Evolutionary conservation across 2,329 filamentous ascomycete genomes (phyloP).

Genomic region (Cylindrodendrum hubeiense): DNA sequence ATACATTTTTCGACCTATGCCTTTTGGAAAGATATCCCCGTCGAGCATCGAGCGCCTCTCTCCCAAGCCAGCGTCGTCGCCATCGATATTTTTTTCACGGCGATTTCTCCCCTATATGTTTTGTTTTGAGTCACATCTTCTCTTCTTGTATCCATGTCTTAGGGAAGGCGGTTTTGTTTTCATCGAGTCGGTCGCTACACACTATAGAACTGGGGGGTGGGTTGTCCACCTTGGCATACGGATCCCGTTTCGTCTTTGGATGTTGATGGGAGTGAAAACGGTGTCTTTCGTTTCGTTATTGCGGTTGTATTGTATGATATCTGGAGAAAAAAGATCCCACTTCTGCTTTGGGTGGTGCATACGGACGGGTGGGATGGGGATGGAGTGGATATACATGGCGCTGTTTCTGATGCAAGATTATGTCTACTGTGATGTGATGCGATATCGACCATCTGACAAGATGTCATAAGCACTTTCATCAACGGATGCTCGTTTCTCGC

Average conservation of each 20-base stretch:
- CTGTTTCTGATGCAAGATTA: neutral
- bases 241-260: constrained; percentile 14
- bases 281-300: neutral
- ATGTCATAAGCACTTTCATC: neutral
- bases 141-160: constrained; percentile 26
- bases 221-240: neutral
- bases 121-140: constrained; percentile 13
- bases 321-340: constrained; percentile 3
- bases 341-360: neutral
- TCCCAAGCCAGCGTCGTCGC: neutral
- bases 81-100: neutral
- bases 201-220: constrained; percentile 17
- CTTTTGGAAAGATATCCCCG: constrained; percentile 8
- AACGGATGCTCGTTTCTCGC: no score
- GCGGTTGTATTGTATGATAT: constrained; percentile 24
- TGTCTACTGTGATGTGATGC: neutral
- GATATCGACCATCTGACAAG: neutral
- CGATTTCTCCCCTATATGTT: constrained; percentile 8
- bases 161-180: constrained; percentile 15
- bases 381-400: constrained; percentile 16
- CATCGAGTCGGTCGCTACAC: constrained; percentile 24
- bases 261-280: constrained; percentile 3
- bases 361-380: constrained; percentile 4
- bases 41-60: neutral
- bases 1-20: neutral